Evolutionary conservation across 352 stramenopile genomes (phyloP), one percentile per base, ranked within the genome.

Genomic region (Paralagenidium karlingii): DNA sequence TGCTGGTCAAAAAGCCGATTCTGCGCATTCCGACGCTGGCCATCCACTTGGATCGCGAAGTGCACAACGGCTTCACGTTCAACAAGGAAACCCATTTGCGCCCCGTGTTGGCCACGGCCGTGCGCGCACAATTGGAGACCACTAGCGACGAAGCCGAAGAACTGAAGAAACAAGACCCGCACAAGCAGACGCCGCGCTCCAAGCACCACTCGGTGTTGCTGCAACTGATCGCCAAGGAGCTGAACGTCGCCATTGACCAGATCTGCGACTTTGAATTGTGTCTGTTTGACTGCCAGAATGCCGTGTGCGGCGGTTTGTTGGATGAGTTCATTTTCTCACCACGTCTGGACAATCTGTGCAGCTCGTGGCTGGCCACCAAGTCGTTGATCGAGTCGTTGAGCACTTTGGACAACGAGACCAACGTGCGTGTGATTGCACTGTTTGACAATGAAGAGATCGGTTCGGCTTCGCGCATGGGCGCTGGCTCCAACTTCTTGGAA

Each of bases 391-490:
- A 87, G 43, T 91, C 87, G 47, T 62, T 92, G 0, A 46, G 55
- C 21, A 82, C 53, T 25, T 47, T 96, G 20, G 58, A 43, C 13
- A 53, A 82, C 15, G 82, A 94, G 31, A 43, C 55, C 12, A 91
- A 87, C 39, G 67, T 98, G 24, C 81, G 82, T 49, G 78, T 97
- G 20, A 69, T 96, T 19, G 89, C 91, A 5, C 73, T 98, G 16
- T 99, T 98, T 63, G 95, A 99, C 70, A 95, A 99, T 51, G 95
- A 99, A 68, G 94, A 99, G 60, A 84, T 98, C 42, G 93, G 94
- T 8, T 97, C 83, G 32, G 60, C 68, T 47, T 96, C 82, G 33
- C 61, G 69, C 33, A 79, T 87, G 63, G 87, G 82, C 13, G 82
- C 85, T 5, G 78, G 68, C 19, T 90, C 66, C 32, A 82, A 88